Evolutionary conservation across 1,284 basidiomycete species (phyloP), one percentile per base, ranked within the genome.

Genomic region (Marasmius sp.): DNA sequence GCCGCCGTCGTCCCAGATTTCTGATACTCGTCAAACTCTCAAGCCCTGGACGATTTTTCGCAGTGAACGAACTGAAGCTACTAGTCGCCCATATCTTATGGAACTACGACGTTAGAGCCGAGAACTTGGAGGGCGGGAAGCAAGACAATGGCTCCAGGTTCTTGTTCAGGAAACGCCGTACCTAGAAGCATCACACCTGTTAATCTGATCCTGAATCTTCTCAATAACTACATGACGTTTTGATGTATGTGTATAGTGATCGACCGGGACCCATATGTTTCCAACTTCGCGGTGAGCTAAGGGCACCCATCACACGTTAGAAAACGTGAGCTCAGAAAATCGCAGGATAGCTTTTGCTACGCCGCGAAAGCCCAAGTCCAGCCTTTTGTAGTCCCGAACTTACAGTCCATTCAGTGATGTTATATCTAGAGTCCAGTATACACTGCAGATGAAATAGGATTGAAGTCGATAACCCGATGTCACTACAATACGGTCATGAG

Each of bases 381-480:
- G 11, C 8, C 16, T 10, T 47, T 1, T 8, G 16, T 47, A 8
- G 6, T 37, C 33, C 10, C 9, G 9, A 54, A 18, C 52, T 36
- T 20, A 47, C 45, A 9, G 33, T 12, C 12, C 52, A 37, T 54
- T 36, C 38, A 14, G 9, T 38, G 38, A n/a, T 54, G 52, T 7
- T 37, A 54, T 20, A 36, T 36, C 22, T 51, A 51, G 52, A n/a
- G 14, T 36, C 52, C 36, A 34, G 33, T 20, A 27, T 53, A 61
- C 62, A 64, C 62, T 51, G 59, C 41, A 33, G 47, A 63, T 58
- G 53, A 38, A 51, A 56, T 64, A 64, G 48, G 18, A 58, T 61
- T 61, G 59, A 34, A 27, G 36, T 49, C 41, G 27, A 20, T 53
- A 49, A 34, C 45, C 53, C 51, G 36, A 39, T 43, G 33, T 52